These are phyloP conservation scores for Tetrapisispora taiwanensis DNA, from an alignment of 805 yeast species.

Conservation along the genomic window DNA sequence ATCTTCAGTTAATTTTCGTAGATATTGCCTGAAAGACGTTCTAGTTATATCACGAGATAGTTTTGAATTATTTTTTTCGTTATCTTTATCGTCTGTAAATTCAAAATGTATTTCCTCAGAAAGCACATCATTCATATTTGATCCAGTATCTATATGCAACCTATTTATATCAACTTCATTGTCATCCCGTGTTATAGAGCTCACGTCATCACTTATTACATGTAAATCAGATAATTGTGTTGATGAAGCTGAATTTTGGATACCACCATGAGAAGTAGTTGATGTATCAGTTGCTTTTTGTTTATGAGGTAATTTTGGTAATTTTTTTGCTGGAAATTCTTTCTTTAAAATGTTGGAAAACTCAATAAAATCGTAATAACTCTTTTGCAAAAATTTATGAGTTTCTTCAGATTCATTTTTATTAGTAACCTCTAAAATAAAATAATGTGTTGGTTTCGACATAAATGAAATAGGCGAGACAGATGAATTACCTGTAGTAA, in stretches of 20 bases:
- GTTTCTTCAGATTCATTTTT: constrained; percentile 20
- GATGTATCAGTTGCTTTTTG: constrained; percentile 23
- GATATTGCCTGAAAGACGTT: constrained; percentile 64
- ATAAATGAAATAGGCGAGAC: neutral
- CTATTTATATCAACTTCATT: neutral
- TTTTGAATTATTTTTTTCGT: constrained; percentile 15
- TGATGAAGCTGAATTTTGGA: neutral
- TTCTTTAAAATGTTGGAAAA: constrained; percentile 43
- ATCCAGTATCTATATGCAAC: neutral
- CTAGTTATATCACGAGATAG: constrained; percentile 69
- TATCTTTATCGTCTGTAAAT: neutral
- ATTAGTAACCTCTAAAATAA: constrained; percentile 39
- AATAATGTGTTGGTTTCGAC: constrained; percentile 29
- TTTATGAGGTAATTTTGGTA: constrained; percentile 51
- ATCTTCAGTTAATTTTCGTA: constrained; percentile 42
- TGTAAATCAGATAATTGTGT: neutral
- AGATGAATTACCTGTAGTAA: constrained; percentile 13
- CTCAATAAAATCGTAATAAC: constrained; percentile 58
- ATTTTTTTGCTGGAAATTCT: constrained; percentile 58
- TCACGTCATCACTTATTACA: neutral
- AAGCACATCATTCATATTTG: constrained; percentile 7
- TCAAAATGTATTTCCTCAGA: constrained; percentile 12
- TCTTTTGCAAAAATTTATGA: neutral
- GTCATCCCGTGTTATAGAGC: neutral
- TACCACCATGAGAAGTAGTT: neutral